These are phyloP conservation scores for Metschnikowia arizonensis DNA, from an alignment of 805 yeast genomes.

Conservation along the genomic window DNA sequence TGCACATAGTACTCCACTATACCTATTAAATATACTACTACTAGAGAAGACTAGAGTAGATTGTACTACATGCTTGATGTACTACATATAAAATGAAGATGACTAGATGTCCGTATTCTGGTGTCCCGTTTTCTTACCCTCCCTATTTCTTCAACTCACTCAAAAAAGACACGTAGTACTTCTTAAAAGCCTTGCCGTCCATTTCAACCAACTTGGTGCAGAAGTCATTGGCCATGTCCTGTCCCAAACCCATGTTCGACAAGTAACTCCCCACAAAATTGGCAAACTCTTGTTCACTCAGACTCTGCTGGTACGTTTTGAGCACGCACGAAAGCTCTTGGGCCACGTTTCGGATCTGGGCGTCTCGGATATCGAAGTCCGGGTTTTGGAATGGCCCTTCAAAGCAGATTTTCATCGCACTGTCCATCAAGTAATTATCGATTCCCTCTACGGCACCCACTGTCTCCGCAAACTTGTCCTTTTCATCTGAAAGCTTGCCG, in stretches of 20 bases:
- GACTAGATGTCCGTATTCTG: no score
- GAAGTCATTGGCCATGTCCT: slow-evolving; percentile 56
- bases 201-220: slow-evolving; percentile 52
- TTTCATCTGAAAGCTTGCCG: slow-evolving; percentile 52
- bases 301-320: slow-evolving; percentile 43
- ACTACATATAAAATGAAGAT: no score
- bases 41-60: no score
- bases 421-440: slow-evolving; percentile 64
- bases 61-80: no score
- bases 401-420: slow-evolving; percentile 62
- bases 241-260: slow-evolving; percentile 54
- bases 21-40: no score
- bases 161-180: slow-evolving; percentile 53
- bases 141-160: slow-evolving; percentile 30
- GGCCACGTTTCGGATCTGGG: slow-evolving; percentile 69
- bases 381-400: slow-evolving; percentile 75
- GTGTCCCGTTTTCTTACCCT: no score
- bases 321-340: slow-evolving; percentile 71
- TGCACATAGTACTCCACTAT: no score
- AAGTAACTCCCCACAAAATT: slow-evolving; percentile 50
- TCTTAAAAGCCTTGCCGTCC: slow-evolving; percentile 64
- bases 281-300: slow-evolving; percentile 43
- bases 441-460: slow-evolving; percentile 63
- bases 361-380: slow-evolving; percentile 67
- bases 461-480: slow-evolving; percentile 48